Evolutionary conservation across 2,329 filamentous ascomycete genomes (phyloP).

Genomic region (Bipolaris zeicola): DNA sequence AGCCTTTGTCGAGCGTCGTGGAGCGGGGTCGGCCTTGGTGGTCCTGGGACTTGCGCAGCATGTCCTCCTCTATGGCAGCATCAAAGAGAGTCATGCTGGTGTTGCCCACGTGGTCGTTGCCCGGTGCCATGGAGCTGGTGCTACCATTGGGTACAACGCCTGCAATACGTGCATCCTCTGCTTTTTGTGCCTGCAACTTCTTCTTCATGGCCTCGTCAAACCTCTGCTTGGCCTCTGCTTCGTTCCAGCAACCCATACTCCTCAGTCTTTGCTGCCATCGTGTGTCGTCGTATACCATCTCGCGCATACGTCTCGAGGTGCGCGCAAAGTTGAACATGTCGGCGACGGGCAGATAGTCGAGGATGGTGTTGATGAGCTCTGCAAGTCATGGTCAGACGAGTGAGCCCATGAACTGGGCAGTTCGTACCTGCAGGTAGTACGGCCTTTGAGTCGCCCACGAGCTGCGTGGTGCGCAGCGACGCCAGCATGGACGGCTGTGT

Average conservation of each 20-base stretch:
- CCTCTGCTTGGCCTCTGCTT: slow-evolving; percentile 78
- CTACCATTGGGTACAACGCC: slow-evolving; percentile 42
- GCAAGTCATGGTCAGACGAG: slow-evolving; percentile 3
- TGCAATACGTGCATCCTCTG: slow-evolving; percentile 48
- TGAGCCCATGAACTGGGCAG: not conserved
- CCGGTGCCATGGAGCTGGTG: slow-evolving; percentile 46
- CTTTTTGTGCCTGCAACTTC: slow-evolving; percentile 62
- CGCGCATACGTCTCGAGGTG: slow-evolving; percentile 82
- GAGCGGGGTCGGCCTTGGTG: slow-evolving; percentile 32
- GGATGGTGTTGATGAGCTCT: slow-evolving; percentile 87
- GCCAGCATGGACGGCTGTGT: slow-evolving; percentile 63
- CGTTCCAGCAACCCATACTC: slow-evolving; percentile 91
- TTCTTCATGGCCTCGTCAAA: slow-evolving; percentile 71
- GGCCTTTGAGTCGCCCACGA: slow-evolving; percentile 77
- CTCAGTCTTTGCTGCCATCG: slow-evolving; percentile 88
- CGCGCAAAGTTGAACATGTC: slow-evolving; percentile 87
- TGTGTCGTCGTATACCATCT: slow-evolving; percentile 99
- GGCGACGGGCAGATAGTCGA: slow-evolving; percentile 84
- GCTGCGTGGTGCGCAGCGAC: slow-evolving; percentile 78
- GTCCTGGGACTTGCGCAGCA: slow-evolving; percentile 53
- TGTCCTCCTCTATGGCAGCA: slow-evolving; percentile 69
- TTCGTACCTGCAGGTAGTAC: slow-evolving; percentile 76
- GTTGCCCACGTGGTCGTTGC: slow-evolving; percentile 39
- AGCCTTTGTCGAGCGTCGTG: slow-evolving; percentile 67
- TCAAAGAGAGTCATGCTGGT: slow-evolving; percentile 73